A percentile compares a stretch with the other conserved stretches of the same genome.
Evolutionary conservation across 345 rosid species (phyloP).

Genomic region (Rhizophora mangle): DNA sequence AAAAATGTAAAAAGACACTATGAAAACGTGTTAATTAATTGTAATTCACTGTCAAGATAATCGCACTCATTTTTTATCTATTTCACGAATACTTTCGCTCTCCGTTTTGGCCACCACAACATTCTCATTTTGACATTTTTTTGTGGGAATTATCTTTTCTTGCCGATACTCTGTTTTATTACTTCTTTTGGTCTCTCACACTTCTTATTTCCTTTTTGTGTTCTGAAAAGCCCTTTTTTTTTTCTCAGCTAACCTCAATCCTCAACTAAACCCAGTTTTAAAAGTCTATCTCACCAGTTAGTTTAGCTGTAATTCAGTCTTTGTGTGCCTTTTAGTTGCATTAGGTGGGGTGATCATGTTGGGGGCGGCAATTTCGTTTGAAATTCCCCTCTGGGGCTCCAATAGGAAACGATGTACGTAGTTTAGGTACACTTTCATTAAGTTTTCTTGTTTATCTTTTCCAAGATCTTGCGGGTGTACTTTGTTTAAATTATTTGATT

Average conservation of each 20-base stretch:
- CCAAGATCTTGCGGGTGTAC: conserved; percentile 11
- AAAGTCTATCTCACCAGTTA: neutral
- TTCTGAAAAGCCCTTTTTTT: neutral
- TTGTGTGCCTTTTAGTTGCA: conserved; percentile 23
- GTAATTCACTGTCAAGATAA: too few species aligned
- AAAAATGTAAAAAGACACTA: too few species aligned
- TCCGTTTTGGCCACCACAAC: neutral
- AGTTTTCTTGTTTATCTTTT: conserved; percentile 30
- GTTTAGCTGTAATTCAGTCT: neutral
- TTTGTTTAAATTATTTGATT: too few species aligned
- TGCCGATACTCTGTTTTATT: conserved; percentile 41
- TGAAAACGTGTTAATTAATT: too few species aligned
- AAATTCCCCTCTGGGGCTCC: conserved; percentile 20
- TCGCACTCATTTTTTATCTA: too few species aligned
- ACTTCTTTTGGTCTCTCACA: neutral
- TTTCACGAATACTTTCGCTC: neutral
- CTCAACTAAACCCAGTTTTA: conserved; percentile 8
- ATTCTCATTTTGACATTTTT: conserved; percentile 24
- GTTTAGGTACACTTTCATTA: conserved; percentile 31
- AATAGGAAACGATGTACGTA: conserved; percentile 17
- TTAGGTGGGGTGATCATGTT: conserved; percentile 36
- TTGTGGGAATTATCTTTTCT: conserved; percentile 24
- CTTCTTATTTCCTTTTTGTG: neutral
- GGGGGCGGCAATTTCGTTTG: conserved; percentile 48
- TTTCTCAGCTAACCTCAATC: conserved; percentile 9